Base-by-base conservation (phyloP, 1,139 yeast genomes). In the Nakaseomyces sp. region DNA sequence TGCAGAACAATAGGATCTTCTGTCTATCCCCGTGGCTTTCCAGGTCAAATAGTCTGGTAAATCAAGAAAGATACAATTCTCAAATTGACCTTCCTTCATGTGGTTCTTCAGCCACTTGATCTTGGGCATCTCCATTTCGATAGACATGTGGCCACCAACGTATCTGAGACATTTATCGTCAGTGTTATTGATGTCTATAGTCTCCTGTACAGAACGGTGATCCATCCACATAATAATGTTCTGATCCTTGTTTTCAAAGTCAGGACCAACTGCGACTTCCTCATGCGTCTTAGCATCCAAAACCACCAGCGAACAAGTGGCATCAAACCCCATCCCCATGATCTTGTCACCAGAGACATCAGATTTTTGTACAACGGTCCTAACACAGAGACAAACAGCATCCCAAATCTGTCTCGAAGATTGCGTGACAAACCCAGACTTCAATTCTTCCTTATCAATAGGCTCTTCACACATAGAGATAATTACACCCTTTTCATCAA, bases 171-270 rank as follows among this genome's bases (percentile, higher is more conserved):
- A 76, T 56, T 76, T 78, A 61, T 87, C 94, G 35, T 75, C 75
- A 1, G 95, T 82, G 40, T 81, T 77, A 64, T 89, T 89, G 64
- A 91, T 88, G 44, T 70, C 74, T 49, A 77, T 69, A 17, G 96
- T 88, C 63, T 89, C 96, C n/a, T 71, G 71, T n/a, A 73, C 79
- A 1, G 98, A 96, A 52, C 98, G 76, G 65, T 91, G 98, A 67
- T 91, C 98, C 96, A 91, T 89, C 97, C 98, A 91, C 47, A 91
- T 68, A 43, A 91, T 79, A 57, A 91, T 81, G 64, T 91, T 88
- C 60, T 89, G 95, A 51, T 74, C 74, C 35, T 69, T 55, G 57
- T 86, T 80, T 33, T 67, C 53, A 62, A 86, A 91, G 59, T 89
- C 86, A 1, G 98, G 98, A 12, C 98, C 98, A 13, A 89, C 97